These are phyloP conservation scores for Globisporangium sylvaticum DNA, from an alignment of 352 stramenopile species.

Conservation along the genomic window DNA sequence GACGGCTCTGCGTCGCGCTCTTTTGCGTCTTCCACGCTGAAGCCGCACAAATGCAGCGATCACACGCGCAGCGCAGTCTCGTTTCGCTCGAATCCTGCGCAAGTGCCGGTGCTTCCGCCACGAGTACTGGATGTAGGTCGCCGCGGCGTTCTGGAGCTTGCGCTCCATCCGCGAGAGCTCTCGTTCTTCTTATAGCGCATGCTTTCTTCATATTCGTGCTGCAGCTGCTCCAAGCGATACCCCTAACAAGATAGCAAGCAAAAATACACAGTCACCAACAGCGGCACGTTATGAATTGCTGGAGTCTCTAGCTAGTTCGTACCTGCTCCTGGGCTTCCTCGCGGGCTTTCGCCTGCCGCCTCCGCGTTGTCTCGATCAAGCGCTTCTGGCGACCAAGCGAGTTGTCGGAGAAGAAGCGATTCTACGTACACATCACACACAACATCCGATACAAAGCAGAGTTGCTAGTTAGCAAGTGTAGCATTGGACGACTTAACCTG, in stretches of 20 bases:
- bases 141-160: constrained; percentile 60
- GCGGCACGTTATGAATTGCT: background rate
- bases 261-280: background rate
- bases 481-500: no score
- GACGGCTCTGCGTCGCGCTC: constrained; percentile 20
- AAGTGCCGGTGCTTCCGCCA: constrained; percentile 32
- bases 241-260: constrained; percentile 26
- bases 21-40: constrained; percentile 15
- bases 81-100: constrained; percentile 6
- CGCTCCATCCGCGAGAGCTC: constrained; percentile 50
- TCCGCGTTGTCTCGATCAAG: constrained; percentile 53
- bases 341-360: constrained; percentile 42
- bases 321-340: constrained; percentile 59
- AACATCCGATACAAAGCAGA: background rate
- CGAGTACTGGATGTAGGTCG: constrained; percentile 66
- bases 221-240: constrained; percentile 35
- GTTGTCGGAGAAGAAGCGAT: constrained; percentile 74
- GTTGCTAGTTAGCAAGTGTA: no score
- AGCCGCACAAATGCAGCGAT: constrained; percentile 34
- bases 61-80: constrained; percentile 22
- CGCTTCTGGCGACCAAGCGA: constrained; percentile 53
- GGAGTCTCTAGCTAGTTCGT: background rate
- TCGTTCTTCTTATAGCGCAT: constrained; percentile 40
- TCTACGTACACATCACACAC: constrained; percentile 18
- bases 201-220: constrained; percentile 46